Conservation (phyloP, 2,329 filamentous ascomycete genomes). For the Ceratocystis cacaofunesta region DNA sequence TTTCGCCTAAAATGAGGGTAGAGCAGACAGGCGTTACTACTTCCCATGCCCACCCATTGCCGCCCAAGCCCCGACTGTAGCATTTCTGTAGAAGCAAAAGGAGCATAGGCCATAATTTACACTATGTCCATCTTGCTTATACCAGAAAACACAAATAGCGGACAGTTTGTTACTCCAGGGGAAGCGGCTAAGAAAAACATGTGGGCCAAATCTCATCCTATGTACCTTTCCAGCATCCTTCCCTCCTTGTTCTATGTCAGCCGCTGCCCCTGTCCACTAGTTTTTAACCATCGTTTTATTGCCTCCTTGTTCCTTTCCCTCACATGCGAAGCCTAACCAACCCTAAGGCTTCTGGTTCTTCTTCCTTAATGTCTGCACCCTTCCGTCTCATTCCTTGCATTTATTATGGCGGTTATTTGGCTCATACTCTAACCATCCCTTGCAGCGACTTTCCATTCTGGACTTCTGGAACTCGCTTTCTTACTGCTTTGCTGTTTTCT, state of each 20-base stretch:
- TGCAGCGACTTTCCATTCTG: neutral
- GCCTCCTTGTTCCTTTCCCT: neutral
- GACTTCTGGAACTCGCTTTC: neutral
- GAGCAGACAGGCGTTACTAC: no score
- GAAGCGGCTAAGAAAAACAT: neutral
- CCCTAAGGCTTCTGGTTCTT: neutral
- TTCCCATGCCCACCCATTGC: no score
- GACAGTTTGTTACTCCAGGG: neutral
- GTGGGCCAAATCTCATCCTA: neutral
- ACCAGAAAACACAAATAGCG: neutral
- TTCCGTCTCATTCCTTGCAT: no score
- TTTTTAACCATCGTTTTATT: neutral
- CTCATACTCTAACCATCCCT: neutral
- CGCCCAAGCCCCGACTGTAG: no score
- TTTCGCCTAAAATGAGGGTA: no score
- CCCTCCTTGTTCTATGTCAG: neutral
- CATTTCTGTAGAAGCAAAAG: no score
- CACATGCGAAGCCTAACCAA: neutral
- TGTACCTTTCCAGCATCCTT: neutral
- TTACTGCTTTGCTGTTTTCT: neutral
- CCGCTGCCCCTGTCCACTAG: neutral
- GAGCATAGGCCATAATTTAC: no score
- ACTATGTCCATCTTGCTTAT: no score
- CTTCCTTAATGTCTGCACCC: neutral
- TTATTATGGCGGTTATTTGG: no score